Evolutionary conservation across 2,329 filamentous ascomycete species (phyloP), one percentile per base, ranked within the genome.

Genomic region (Diaporthe ilicicola): DNA sequence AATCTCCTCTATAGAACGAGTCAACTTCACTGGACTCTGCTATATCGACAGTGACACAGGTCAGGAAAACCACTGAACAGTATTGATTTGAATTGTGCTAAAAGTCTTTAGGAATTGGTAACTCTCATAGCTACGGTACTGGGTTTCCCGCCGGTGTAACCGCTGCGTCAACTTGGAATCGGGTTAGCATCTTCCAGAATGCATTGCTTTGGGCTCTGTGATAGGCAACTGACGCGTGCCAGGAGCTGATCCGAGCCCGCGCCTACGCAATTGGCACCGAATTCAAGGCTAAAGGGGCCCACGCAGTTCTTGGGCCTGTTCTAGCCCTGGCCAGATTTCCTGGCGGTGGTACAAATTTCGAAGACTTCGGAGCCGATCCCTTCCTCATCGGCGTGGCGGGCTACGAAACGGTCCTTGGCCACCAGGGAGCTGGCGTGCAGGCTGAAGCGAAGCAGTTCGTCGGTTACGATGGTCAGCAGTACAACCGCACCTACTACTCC

Each of bases 381-480:
- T 62, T 37, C 29, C 56, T 62, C 22, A 42, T 42, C 37, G 56
- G 56, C 37, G 56, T 13, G 22, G 29, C 56, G 24, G 42, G 34
- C 6, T 29, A 27, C 24, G 61, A 87, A 87, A 0, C 76, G 10
- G 10, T 62, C 19, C 22, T 29, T 92, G 70, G 91, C 3, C 24
- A 39, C 24, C 56, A 94, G 78, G 86, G 87, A 78, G 85, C 87
- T 24, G 91, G 91, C 76, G 87, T 93, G 46, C 89, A 92, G 80
- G 88, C 91, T 72, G 90, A 87, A 78, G 87, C 87, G 9, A 91
- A 91, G 80, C 78, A 79, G 53, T 78, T 72, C 27, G 74, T 80
- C 24, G 75, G 73, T 9, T 50, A 50, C 13, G 78, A 80, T 53
- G 78, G 80, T 64, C 78, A 80, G 66, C 77, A 80, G 71, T 76